These are phyloP conservation scores for Xylariaceae sp. DNA, from an alignment of 2,329 filamentous ascomycete species.

Conservation along the genomic window DNA sequence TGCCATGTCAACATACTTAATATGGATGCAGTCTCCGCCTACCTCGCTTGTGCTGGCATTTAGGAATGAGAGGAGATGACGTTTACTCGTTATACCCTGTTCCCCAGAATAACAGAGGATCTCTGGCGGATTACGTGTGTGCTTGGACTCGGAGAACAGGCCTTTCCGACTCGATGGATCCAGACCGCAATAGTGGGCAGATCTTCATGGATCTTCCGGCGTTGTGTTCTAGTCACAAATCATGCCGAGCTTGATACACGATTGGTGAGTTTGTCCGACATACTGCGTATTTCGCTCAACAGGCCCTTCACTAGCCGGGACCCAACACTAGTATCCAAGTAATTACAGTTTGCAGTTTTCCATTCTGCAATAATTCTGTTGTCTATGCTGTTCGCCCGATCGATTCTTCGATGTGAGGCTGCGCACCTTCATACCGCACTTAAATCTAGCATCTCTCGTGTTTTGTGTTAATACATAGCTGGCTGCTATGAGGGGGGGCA, in stretches of 20 bases:
- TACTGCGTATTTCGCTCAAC: not conserved
- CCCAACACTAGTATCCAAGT: not conserved
- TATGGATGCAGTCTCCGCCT: no score
- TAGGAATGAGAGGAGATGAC: not conserved
- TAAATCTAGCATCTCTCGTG: not conserved
- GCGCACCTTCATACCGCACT: not conserved
- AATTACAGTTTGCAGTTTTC: not conserved
- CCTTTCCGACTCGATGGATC: conserved; percentile 17
- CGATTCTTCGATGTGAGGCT: conserved; percentile 4
- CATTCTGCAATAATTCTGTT: no score
- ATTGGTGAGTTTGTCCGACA: no score
- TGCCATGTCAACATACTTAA: no score
- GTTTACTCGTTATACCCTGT: conserved; percentile 2
- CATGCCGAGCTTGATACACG: not conserved
- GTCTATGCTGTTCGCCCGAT: conserved; percentile 9
- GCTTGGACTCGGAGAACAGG: not conserved
- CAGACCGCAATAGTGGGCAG: conserved; percentile 6
- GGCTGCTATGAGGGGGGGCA: conserved; percentile 2
- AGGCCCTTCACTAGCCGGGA: conserved; percentile 9
- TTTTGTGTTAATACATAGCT: no score
- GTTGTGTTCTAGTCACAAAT: no score
- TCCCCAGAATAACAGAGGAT: not conserved
- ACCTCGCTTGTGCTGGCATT: not conserved
- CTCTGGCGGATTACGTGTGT: conserved; percentile 11
- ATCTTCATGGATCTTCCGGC: conserved; percentile 2